Conservation (phyloP, 2,329 filamentous ascomycete species). For the Botryotinia globosa region DNA sequence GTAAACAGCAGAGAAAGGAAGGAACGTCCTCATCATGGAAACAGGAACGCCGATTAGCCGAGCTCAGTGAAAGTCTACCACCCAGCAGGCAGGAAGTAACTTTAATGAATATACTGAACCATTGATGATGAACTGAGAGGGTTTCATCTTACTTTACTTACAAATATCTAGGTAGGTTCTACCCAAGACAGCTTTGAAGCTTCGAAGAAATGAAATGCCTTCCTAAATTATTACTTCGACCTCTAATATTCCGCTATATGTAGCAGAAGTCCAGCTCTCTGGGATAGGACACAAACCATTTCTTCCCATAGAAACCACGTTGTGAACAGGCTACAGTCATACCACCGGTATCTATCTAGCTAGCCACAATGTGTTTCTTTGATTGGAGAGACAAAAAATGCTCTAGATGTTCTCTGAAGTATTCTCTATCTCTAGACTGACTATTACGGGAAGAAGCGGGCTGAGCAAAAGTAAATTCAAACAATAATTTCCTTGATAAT, state of each 20-base stretch:
- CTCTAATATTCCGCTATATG: neutral
- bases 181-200: neutral
- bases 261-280: neutral
- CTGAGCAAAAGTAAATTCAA: neutral
- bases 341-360: neutral
- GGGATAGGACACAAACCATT: neutral
- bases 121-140: neutral
- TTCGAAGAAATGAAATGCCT: neutral
- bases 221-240: neutral
- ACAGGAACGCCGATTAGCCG: neutral
- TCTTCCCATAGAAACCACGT: neutral
- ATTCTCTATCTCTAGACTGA: rapidly evolving
- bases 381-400: neutral
- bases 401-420: neutral
- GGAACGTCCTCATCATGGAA: neutral
- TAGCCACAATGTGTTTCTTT: neutral
- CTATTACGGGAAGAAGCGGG: neutral
- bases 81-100: neutral
- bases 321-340: neutral
- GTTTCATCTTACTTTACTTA: rapidly evolving
- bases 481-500: neutral
- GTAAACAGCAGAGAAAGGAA: neutral
- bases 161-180: neutral
- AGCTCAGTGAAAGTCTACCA: neutral
- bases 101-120: neutral